Base-by-base conservation (phyloP, 345 rosid genomes). In the Turritis glabra region DNA sequence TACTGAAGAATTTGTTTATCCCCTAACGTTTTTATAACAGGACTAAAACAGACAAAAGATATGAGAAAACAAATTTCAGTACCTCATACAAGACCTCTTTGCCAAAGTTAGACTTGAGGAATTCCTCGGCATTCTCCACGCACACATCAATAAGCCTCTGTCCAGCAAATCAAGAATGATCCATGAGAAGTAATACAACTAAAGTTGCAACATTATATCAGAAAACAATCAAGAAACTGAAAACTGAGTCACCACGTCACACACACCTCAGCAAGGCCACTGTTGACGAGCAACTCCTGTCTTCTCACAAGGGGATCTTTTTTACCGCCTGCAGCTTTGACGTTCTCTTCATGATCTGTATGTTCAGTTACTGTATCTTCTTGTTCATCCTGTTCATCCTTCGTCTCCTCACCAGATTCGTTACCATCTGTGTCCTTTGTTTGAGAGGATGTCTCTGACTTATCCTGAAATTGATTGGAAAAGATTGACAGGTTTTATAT, bases 241-340 rank as follows among this genome's bases (percentile, higher is more conserved):
- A 41, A 57, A 60, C 15, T 2, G 19, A 52, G 44, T 43, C 30
- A 53, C 30, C 65, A 26, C 33, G 13, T 54, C 25, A 40, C 73
- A 81, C 83, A 66, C 55, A 93, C 99, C 99, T 90, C 93, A 61
- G 96, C 98, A 79, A 94, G 92, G 73, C 97, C 93, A 67, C 95
- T 90, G 63, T 76, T 67, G 30, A 94, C 75, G 70, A 94, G 75
- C 85, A 94, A 72, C 75, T 94, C 98, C 65, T 52, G 89, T 77
- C 98, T 88, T 82, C 97, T 88, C 57, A 88, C 17, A 43, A 66
- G 69, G 40, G 93, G 85, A 78, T 94, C 97, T 74, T 91, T 91
- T 72, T 94, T 94, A 61, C 97, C 83, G 67, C 84, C 85, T 50
- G 77, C 89, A 67, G 68, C 67, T 43, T 50, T 65, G 50, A 65